phyloP scores from a whole-genome alignment of 345 rosid genomes.

The Eutrema heterophyllum region DNA sequence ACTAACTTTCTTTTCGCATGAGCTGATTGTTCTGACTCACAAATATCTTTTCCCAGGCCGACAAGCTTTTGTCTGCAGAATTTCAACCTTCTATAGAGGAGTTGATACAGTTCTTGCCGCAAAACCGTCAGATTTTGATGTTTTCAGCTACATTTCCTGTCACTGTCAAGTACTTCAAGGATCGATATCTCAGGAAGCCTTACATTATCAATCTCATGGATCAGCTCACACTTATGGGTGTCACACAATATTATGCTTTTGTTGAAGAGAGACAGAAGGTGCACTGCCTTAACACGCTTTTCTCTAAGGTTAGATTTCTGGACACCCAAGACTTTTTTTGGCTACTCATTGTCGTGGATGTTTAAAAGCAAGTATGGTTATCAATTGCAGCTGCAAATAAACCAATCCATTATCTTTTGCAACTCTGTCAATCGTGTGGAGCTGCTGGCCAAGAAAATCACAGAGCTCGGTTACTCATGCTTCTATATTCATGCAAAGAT shows the following conservation, averaged over 20 bases:
- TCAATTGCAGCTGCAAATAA: slow-evolving; percentile 82
- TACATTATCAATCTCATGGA: slow-evolving; percentile 98
- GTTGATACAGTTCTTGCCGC: slow-evolving; percentile 80
- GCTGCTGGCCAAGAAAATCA: slow-evolving; percentile 94
- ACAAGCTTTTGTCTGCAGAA: slow-evolving; percentile 65
- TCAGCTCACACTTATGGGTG: slow-evolving; percentile 96
- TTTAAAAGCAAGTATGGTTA: background rate
- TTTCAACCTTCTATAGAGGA: slow-evolving; percentile 96
- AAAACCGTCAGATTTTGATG: slow-evolving; percentile 89
- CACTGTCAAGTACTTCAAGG: slow-evolving; percentile 98
- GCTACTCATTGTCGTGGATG: background rate
- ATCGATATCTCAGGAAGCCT: slow-evolving; percentile 73
- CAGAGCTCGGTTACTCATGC: slow-evolving; percentile 98
- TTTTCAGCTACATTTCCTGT: slow-evolving; percentile 98
- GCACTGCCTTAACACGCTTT: slow-evolving; percentile 97
- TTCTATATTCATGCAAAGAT: slow-evolving; percentile 96
- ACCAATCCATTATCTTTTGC: slow-evolving; percentile 97
- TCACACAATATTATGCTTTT: slow-evolving; percentile 95
- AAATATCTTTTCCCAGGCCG: slow-evolving; percentile 17
- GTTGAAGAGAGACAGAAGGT: slow-evolving; percentile 99
- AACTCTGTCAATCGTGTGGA: slow-evolving; percentile 97
- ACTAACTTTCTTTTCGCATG: background rate
- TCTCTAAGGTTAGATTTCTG: slow-evolving; percentile 70
- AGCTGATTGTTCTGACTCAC: background rate
- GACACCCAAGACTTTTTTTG: background rate